Evolutionary conservation across 495 filamentous ascomycete genomes (phyloP).

Genomic region (Tuber borchii): DNA sequence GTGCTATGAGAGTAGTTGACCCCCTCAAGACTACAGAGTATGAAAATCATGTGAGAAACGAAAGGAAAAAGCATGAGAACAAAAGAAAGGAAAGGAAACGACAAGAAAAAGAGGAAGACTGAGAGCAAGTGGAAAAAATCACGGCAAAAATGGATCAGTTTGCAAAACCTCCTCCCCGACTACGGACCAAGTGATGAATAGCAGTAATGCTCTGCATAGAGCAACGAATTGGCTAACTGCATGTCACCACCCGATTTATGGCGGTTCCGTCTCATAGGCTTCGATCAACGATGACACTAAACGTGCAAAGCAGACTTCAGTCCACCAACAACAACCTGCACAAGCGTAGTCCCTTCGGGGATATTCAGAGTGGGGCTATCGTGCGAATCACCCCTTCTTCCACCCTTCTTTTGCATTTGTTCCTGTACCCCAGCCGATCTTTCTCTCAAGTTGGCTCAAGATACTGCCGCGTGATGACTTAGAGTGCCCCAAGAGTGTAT

Average conservation of each 20-base stretch:
- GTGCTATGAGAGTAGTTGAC: not conserved
- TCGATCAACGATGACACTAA: constrained; percentile 21
- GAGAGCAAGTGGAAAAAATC: constrained; percentile 2
- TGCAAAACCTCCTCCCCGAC: constrained; percentile 39
- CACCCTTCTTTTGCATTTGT: constrained; percentile 9
- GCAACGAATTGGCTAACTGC: constrained; percentile 28
- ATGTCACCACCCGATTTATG: not conserved
- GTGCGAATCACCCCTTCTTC: constrained; percentile 35
- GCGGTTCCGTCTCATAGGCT: constrained; percentile 14
- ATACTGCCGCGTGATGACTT: constrained; percentile 15
- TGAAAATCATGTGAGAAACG: not conserved
- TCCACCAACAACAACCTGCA: constrained; percentile 32
- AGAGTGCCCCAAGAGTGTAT: constrained; percentile 21
- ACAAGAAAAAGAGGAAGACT: constrained; percentile 8
- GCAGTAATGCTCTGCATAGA: constrained; percentile 6
- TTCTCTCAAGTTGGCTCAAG: constrained; percentile 20
- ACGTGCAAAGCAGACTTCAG: constrained; percentile 17
- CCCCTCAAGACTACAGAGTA: constrained; percentile 2
- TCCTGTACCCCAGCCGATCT: constrained; percentile 9
- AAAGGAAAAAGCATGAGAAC: constrained; percentile 10
- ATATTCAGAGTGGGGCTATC: constrained; percentile 16
- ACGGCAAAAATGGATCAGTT: constrained; percentile 16
- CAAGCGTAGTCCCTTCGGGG: constrained; percentile 29
- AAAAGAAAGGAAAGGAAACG: constrained; percentile 25
- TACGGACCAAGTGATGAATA: constrained; percentile 26